Evolutionary conservation across 2,329 filamentous ascomycete genomes (phyloP), one percentile per base, ranked within the genome.

Genomic region (Beauveria rudraprayagi): DNA sequence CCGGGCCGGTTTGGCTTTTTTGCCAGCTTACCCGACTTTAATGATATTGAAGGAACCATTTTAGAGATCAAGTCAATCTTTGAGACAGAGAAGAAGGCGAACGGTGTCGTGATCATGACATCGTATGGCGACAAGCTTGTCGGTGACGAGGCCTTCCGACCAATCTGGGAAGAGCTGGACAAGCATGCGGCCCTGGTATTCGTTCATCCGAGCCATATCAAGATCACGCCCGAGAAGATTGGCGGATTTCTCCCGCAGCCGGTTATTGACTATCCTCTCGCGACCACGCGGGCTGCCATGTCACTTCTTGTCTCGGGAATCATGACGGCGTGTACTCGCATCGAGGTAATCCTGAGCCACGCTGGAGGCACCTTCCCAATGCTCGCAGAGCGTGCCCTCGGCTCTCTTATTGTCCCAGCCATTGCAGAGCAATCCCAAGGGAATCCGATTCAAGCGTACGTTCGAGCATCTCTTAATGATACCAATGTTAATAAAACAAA

Each of bases 11-110:
- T 53, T 14, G 51, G 51, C 5, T 41, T 53, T 34, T 53, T 53
- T 34, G 51, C 51, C 19, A 53, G 51, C 34, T 24, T 53, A 14
- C 51, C 51, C 51, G 51, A 53, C 74, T 82, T 7, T 77, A 80
- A 64, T 58, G 48, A 62, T 10, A 61, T 63, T 22, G 66, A 53
- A 41, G 51, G 51, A 11, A 26, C 19, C 30, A 40, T 53, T 17
- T 11, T 14, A 24, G 54, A 56, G 40, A 56, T 56, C 14, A 56
- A 47, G 19, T 14, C 5, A 8, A 46, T 46, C 24, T 56, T 56
- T 30, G 54, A 24, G 8, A 47, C 54, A 17, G 54, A 56, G n/a
- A 46, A 56, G 40, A 46, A 46, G 28, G 54, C 40, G 10, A 56
- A 56, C 10, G 41, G 54, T 16, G 54, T 56, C 7, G 41, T 56